Percentiles rank a stretch among this genome's conserved stretches.
Conservation (phyloP, 495 filamentous ascomycete species). For the Daldinia vernicosa region DNA sequence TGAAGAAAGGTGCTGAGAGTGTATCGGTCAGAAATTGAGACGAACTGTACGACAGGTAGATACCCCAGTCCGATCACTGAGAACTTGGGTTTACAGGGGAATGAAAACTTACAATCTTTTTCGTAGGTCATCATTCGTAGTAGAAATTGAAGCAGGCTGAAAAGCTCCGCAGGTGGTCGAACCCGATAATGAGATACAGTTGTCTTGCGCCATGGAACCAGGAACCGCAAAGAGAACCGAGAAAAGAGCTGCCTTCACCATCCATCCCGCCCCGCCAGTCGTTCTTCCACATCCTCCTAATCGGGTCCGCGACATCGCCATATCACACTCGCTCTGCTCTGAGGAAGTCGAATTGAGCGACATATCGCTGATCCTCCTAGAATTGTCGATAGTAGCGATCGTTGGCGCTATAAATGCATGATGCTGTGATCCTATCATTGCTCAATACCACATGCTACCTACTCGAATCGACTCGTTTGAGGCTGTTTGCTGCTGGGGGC, state of each 20-base stretch:
- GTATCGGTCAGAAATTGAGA: constrained; percentile 28
- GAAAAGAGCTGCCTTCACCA: constrained; percentile 30
- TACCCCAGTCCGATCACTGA: constrained; percentile 3
- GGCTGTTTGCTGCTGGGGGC: background rate
- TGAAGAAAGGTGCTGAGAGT: constrained; percentile 81
- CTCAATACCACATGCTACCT: constrained; percentile 42
- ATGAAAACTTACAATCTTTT: constrained; percentile 76
- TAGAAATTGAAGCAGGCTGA: constrained; percentile 81
- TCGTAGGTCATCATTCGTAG: constrained; percentile 70
- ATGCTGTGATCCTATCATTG: constrained; percentile 42
- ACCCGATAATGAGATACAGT: constrained; percentile 79
- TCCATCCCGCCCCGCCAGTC: constrained; percentile 23
- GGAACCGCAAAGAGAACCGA: constrained; percentile 48
- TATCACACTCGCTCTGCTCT: constrained; percentile 10
- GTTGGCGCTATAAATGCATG: constrained; percentile 36
- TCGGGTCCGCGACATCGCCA: constrained; percentile 21
- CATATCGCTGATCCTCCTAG: constrained; percentile 12
- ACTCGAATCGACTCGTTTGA: constrained; percentile 11
- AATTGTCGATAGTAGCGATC: constrained; percentile 21
- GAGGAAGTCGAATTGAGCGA: constrained; percentile 12
- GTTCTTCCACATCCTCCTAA: constrained; percentile 11
- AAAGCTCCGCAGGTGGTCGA: constrained; percentile 89
- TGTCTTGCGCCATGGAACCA: constrained; percentile 45
- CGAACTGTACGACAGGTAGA: constrained; percentile 4
- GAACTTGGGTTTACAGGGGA: background rate